Evolutionary conservation across 2,329 filamentous ascomycete genomes (phyloP).

Genomic region (Trichophyton benhamiae): DNA sequence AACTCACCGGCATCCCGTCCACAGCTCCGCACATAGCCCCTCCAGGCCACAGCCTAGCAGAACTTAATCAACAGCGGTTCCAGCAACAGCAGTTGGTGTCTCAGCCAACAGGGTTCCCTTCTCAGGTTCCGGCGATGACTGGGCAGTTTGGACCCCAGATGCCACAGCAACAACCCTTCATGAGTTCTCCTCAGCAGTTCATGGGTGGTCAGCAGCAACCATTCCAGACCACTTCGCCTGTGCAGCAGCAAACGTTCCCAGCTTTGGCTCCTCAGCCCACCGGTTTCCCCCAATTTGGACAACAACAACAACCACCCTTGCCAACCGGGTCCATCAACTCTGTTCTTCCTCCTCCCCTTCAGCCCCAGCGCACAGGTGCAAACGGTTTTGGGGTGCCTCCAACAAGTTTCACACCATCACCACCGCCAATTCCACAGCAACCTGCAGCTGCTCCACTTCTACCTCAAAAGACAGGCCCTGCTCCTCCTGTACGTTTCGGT

Average conservation of each 20-base stretch:
- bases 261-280: slow-evolving; percentile 42
- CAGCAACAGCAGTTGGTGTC: slow-evolving; percentile 40
- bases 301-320: slow-evolving; percentile 40
- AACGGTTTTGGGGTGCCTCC: slow-evolving; percentile 35
- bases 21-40: slow-evolving; percentile 49
- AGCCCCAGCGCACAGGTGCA: slow-evolving; percentile 38
- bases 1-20: slow-evolving; percentile 63
- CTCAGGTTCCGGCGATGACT: slow-evolving; percentile 24
- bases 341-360: slow-evolving; percentile 26
- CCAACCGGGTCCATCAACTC: slow-evolving; percentile 36
- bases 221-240: slow-evolving; percentile 38
- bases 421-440: slow-evolving; percentile 47
- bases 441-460: slow-evolving; percentile 51
- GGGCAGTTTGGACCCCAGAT: slow-evolving; percentile 18
- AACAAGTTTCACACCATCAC: slow-evolving; percentile 37
- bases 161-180: slow-evolving; percentile 32
- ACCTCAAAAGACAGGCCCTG: slow-evolving; percentile 71
- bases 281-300: slow-evolving; percentile 37
- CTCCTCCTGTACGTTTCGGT: slow-evolving; percentile 81
- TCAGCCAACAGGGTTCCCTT: slow-evolving; percentile 51
- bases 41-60: slow-evolving; percentile 63
- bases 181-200: slow-evolving; percentile 38
- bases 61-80: slow-evolving; percentile 52
- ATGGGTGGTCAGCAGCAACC: slow-evolving; percentile 24
- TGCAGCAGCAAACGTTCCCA: slow-evolving; percentile 31